phyloP scores from a whole-genome alignment of 1,139 yeast genomes.

The Candida frijolesensis region DNA sequence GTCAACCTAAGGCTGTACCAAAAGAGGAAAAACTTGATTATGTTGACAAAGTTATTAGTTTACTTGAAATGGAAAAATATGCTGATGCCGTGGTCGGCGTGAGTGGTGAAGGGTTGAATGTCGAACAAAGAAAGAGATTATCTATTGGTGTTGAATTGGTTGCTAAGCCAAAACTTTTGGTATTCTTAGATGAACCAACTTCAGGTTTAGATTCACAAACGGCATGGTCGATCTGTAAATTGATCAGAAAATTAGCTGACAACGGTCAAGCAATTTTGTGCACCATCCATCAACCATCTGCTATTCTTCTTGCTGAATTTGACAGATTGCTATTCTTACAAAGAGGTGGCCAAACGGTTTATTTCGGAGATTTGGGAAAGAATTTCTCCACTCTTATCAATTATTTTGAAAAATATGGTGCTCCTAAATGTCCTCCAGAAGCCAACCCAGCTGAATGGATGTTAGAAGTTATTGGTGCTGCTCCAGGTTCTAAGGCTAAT shows the following conservation, averaged over 20 bases:
- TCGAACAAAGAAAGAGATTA: conserved; percentile 39
- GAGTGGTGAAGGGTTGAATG: conserved; percentile 43
- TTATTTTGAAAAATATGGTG: conserved; percentile 62
- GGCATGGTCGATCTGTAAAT: conserved; percentile 47
- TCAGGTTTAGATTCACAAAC: conserved; percentile 48
- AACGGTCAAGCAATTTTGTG: conserved; percentile 47
- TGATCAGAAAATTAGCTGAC: conserved; percentile 44
- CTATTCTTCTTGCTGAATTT: conserved; percentile 37
- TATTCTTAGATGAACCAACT: conserved; percentile 42
- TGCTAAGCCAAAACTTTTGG: conserved; percentile 39
- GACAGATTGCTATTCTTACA: conserved; percentile 41
- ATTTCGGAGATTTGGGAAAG: conserved; percentile 66
- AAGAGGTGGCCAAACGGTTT: conserved; percentile 61
- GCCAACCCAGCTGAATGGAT: conserved; percentile 61
- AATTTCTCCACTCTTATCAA: conserved; percentile 49
- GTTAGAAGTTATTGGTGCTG: conserved; percentile 50
- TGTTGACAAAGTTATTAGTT: conserved; percentile 38
- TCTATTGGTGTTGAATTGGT: conserved; percentile 45
- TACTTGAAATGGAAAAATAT: conserved; percentile 37
- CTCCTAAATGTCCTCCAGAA: conserved; percentile 39
- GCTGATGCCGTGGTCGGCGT: conserved; percentile 44
- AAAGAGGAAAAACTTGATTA: conserved; percentile 35
- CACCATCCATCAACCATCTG: conserved; percentile 48
- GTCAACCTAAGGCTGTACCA: conserved; percentile 35
- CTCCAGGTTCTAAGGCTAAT: conserved; percentile 33